Conservation (phyloP, 306 rosid species). For the Sphenostylis stenocarpa region DNA sequence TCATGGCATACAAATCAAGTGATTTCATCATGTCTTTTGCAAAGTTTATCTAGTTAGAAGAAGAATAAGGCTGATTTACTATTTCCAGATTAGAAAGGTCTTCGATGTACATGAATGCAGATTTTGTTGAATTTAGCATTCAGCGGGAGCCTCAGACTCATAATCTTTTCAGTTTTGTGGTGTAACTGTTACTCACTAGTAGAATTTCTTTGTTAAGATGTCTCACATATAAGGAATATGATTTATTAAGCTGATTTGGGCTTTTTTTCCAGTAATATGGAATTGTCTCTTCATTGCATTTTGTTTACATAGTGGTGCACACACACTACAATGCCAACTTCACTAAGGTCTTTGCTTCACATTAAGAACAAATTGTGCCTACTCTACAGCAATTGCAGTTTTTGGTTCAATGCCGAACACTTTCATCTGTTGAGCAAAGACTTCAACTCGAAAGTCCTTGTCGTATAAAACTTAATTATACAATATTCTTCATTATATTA, state of each 20-base stretch:
- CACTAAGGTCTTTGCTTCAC: neutral
- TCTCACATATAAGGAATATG: neutral
- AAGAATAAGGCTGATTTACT: neutral
- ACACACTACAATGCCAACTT: neutral
- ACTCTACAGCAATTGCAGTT: constrained; percentile 45
- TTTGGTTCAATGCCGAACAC: constrained; percentile 47
- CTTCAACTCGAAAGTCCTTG: too few relatives aligned
- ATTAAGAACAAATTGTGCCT: neutral
- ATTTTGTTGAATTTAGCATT: neutral
- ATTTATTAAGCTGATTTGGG: neutral
- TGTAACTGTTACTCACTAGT: neutral
- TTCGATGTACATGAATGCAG: neutral
- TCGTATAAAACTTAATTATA: too few relatives aligned
- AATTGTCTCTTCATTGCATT: neutral
- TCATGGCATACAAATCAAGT: neutral
- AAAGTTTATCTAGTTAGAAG: neutral
- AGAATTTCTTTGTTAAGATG: neutral
- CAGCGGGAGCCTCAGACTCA: neutral
- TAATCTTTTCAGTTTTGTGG: neutral
- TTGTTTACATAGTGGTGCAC: neutral
- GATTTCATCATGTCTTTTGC: neutral
- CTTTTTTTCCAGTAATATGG: neutral
- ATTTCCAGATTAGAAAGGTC: neutral
- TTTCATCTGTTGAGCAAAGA: constrained; percentile 51
- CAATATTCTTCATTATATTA: neutral